Evolutionary conservation across 257 asterid genomes (phyloP).

Genomic region (Solanum phureja): DNA sequence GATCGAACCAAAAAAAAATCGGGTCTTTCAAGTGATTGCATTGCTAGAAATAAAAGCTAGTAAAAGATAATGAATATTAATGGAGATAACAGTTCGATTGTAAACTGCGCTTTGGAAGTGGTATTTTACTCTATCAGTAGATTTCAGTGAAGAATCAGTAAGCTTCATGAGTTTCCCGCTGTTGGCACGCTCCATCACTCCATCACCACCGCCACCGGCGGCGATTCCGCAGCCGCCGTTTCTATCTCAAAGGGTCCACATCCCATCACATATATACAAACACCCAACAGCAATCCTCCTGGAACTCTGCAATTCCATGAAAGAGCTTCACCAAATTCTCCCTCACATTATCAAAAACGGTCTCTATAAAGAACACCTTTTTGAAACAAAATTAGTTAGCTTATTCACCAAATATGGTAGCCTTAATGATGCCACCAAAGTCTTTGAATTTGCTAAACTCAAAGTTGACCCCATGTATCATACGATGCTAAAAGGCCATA

Average conservation of each 20-base stretch:
- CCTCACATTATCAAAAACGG: constrained; percentile 65
- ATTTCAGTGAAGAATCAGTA: background rate
- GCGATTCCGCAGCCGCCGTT: background rate
- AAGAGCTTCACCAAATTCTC: constrained; percentile 66
- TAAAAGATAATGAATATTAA: background rate
- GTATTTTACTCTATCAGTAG: background rate
- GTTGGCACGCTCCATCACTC: background rate
- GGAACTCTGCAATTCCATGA: constrained; percentile 57
- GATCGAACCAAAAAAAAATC: background rate
- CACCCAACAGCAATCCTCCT: constrained; percentile 82
- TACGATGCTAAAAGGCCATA: constrained; percentile 62
- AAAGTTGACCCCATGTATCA: constrained; percentile 69
- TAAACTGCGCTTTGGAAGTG: background rate
- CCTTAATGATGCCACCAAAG: constrained; percentile 53
- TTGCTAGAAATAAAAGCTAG: background rate
- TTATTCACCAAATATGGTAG: constrained; percentile 71
- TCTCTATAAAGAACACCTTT: constrained; percentile 57
- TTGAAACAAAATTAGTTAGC: constrained; percentile 77
- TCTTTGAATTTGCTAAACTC: constrained; percentile 49
- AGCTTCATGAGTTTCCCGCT: constrained; percentile 4
- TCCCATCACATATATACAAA: constrained; percentile 52
- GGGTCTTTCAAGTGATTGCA: background rate
- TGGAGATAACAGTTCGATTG: background rate
- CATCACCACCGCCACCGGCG: background rate
- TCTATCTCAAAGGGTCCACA: constrained; percentile 17